phyloP scores from a whole-genome alignment of 2,329 filamentous ascomycete species.

The Dendrostoma leiphaemia region DNA sequence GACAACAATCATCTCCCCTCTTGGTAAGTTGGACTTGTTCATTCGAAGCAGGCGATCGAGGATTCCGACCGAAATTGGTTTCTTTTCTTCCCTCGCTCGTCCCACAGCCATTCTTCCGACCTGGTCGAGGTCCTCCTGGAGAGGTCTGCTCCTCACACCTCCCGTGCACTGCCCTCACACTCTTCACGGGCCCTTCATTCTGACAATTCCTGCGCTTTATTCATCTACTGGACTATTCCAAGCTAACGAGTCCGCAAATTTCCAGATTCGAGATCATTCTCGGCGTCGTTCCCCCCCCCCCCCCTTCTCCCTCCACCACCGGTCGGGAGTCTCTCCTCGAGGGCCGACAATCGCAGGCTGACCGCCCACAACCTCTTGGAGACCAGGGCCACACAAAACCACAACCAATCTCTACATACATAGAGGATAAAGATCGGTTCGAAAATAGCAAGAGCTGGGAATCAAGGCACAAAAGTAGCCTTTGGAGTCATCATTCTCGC shows the following conservation, averaged over 20 bases:
- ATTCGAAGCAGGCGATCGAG: slow-evolving; percentile 35
- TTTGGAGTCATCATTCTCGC: slow-evolving; percentile 14
- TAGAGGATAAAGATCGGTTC: not conserved
- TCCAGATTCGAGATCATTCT: slow-evolving; percentile 2
- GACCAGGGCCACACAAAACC: slow-evolving; percentile 5
- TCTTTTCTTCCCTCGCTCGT: slow-evolving; percentile 19
- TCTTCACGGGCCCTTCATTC: not conserved
- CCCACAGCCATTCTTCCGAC: slow-evolving; percentile 13
- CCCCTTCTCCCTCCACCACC: not conserved
- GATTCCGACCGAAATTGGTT: slow-evolving; percentile 4
- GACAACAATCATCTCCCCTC: slow-evolving; percentile 30
- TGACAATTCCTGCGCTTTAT: not conserved
- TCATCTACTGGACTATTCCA: not conserved
- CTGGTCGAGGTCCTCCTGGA: slow-evolving; percentile 5
- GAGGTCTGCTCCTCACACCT: slow-evolving; percentile 1
- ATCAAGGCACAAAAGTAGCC: not conserved
- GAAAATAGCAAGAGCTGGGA: slow-evolving; percentile 9
- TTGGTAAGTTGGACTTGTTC: slow-evolving; percentile 35
- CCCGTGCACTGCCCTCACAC: slow-evolving; percentile 1
- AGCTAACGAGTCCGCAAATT: slow-evolving; percentile 2
- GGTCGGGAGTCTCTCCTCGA: slow-evolving; percentile 10
- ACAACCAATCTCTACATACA: slow-evolving; percentile 1
- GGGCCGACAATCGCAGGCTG: slow-evolving; percentile 16
- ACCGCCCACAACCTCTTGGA: slow-evolving; percentile 16
- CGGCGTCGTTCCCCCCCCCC: slow-evolving; percentile 1